Evolutionary conservation across 768 basidiomycete genomes (phyloP), one percentile per base, ranked within the genome.

Genomic region (Suillus subluteus): DNA sequence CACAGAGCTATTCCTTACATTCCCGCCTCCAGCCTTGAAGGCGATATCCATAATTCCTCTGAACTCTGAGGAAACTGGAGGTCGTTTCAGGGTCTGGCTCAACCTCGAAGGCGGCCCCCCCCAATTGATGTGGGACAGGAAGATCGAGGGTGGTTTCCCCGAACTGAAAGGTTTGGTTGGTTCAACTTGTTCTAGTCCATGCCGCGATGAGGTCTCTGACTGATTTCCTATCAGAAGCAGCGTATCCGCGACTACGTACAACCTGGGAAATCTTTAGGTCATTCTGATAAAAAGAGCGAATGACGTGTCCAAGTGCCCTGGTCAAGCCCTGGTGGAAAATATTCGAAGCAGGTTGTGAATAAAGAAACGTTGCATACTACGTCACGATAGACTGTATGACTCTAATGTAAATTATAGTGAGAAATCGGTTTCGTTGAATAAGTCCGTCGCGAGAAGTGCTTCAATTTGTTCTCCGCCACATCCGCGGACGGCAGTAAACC

Each of bases 31-130:
- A 0, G 74, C 79, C 1, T 79, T 98, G 64, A 82, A 82, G 56
- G 83, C 84, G 55, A 87, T 96, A 63, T 85, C 88, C 13, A 79
- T 97, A 55, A 76, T 92, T 23, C 95, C 96, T 23, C 81, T 89
- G 63, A 92, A 88, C 72, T 74, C 87, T 23, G 90, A 92, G 21
- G 95, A 96, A 65, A 92, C 95, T 18, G 91, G 89, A 30, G 96
- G 96, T 50, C 84, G 95, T 54, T 98, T 98, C 78, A 87, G 96
- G 23, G 88, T 98, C 30, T 98, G 96, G 96, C 78, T 98, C 43
- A 84, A 81, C 26, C 70, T 77, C 4, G 76, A 77, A 21, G 71
- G 75, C 48, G 69, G 41, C 50, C 13, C 72, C 21, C 82, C 87
- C 37, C 68, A 77, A 56, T 76, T 95, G 66, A 74, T 94, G 18